These are phyloP conservation scores for Chytriomyces confervae DNA, from an alignment of 192 early-diverging fungal species.

Conservation along the genomic window DNA sequence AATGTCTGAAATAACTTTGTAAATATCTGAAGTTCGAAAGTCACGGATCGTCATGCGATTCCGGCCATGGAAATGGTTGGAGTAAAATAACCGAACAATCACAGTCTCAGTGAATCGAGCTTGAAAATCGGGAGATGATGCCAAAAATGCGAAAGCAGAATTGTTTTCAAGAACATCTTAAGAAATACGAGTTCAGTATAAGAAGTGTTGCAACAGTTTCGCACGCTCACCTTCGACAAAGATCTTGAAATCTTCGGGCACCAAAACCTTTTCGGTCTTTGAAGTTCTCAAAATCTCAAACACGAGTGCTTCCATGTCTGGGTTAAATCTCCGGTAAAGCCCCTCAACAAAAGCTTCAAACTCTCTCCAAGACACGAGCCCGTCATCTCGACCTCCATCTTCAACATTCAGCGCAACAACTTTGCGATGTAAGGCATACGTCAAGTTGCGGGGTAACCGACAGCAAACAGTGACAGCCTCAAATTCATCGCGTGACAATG, in stretches of 20 bases:
- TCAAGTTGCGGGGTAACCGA: constrained; percentile 19
- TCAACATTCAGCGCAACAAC: neutral
- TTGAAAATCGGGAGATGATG: constrained; percentile 77
- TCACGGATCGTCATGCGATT: constrained; percentile 75
- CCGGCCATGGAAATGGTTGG: constrained; percentile 62
- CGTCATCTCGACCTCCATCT: neutral
- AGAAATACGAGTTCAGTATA: neutral
- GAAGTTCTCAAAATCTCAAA: constrained; percentile 30
- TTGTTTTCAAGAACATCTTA: constrained; percentile 79
- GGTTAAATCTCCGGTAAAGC: constrained; percentile 23
- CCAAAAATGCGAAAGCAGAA: constrained; percentile 81
- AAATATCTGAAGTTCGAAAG: constrained; percentile 68
- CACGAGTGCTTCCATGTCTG: constrained; percentile 30
- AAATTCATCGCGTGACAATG: constrained; percentile 17
- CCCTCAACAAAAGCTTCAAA: constrained; percentile 37
- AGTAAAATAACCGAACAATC: constrained; percentile 81
- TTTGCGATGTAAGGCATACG: constrained; percentile 25
- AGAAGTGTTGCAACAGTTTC: neutral
- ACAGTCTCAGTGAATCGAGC: constrained; percentile 87
- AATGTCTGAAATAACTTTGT: constrained; percentile 67
- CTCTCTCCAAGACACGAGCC: constrained; percentile 17
- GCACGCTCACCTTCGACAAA: constrained; percentile 23
- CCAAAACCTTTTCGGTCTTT: neutral
- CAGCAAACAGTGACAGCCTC: constrained; percentile 30
- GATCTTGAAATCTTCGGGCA: constrained; percentile 32